Evolutionary conservation across 1,284 basidiomycete genomes (phyloP), one percentile per base, ranked within the genome.

Genomic region (Rhodofomes roseus): DNA sequence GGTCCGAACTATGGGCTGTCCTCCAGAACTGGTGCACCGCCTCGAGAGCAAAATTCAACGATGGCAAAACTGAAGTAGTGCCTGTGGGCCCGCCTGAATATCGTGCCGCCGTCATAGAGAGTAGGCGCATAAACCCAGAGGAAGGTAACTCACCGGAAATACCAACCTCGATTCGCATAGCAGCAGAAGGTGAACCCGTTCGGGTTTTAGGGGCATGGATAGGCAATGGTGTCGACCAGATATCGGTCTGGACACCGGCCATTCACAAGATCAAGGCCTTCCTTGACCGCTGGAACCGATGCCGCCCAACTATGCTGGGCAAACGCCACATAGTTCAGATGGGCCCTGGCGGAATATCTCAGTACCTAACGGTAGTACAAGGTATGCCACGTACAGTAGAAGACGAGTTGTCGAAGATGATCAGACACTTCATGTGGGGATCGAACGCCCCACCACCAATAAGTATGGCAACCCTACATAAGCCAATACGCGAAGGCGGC

Each of bases 151-250:
- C n/a, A n/a, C n/a, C n/a, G n/a, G n/a, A n/a, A n/a, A n/a, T n/a
- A n/a, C n/a, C n/a, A n/a, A n/a, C 57, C 5, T 2, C 50, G 0
- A 63, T 69, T 0, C 29, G 53, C 2, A 65, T 74, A 0, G 62
- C 66, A 0, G 11, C 53, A 5, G 73, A 74, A 12, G 68, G 70
- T 0, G 63, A 67, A 6, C 29, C 66, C 0, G 61, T 66, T 0
- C 43, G 73, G 0, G 63, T 64, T 4, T 65, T 76, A 0, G 73
- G 75, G 0, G 68, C 68, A 14, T 50, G 46, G 46, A 29, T 50
- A 2, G 46, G 46, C 8, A 50, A 50, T 18, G 5, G 14, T 1
- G 31, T 62, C 0, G 23, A 65, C 20, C 25, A 62, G 0, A 40
- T 25, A 0, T 46, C 51, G 0, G 63, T 62, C 1, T 76, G 73